Evolutionary conservation across 1,284 basidiomycete genomes (phyloP), one percentile per base, ranked within the genome.

Genomic region (Ganoderma lucidum): DNA sequence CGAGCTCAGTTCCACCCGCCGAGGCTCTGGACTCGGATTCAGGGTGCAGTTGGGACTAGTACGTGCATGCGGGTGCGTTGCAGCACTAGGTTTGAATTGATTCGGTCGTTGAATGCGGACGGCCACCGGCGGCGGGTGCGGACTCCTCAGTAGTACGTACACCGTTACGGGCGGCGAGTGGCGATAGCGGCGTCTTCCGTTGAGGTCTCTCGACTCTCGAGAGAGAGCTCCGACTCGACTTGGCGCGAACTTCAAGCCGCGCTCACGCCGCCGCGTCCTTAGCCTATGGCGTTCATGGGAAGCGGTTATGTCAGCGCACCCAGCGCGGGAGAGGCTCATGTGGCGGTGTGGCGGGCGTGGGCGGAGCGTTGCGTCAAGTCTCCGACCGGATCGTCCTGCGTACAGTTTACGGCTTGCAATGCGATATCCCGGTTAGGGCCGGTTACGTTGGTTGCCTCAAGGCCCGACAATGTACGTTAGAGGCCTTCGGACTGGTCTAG

Each of bases 311-410:
- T 69, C 63, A 69, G 66, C 68, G 35, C 9, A 48, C 37, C 19
- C 61, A 41, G 53, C 56, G 61, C 53, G 70, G 41, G 28, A 17
- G 44, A 17, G 44, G 45, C 56, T 12, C 12, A 12, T 56, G 32
- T 39, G 35, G 56, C 35, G 35, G 55, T 58, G 55, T 58, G 55
- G 55, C 32, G 55, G 55, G 55, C 35, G 55, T 14, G 56, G 5
- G 17, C 30, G 32, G 30, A 51, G 59, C 41, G 70, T 45, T 51
- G 65, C 70, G 65, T 64, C 61, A 42, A 42, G 53, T 63, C 60
- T 71, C 70, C 42, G 63, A 63, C 68, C 68, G 64, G 68, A 65
- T 62, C 60, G 63, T 69, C 62, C 39, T 55, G 44, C 4, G 44
- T 19, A 15, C 9, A 12, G 32, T 30, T 17, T 58, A 37, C 53